These are phyloP conservation scores for Limnanthes douglasii DNA, from an alignment of 345 rosid genomes.

Conservation along the genomic window DNA sequence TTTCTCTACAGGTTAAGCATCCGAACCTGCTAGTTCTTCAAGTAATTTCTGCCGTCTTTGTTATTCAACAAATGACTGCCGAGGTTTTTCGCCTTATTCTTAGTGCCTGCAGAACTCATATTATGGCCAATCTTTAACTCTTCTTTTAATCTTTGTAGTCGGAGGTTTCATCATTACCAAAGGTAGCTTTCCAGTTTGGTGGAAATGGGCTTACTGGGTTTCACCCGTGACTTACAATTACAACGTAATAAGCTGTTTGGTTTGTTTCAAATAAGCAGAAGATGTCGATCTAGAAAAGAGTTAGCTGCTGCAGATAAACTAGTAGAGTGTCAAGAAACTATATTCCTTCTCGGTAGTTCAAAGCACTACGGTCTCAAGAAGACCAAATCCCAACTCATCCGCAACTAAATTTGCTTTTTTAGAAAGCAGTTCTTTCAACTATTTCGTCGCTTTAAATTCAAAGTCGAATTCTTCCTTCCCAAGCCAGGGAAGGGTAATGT, in stretches of 20 bases:
- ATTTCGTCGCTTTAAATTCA: too few species aligned
- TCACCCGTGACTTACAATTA: conserved; percentile 68
- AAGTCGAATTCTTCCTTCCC: too few species aligned
- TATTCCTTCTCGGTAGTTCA: too few species aligned
- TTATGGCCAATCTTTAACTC: conserved; percentile 50
- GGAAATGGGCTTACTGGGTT: conserved; percentile 88
- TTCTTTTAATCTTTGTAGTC: conserved; percentile 32
- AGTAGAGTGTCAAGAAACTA: too few species aligned
- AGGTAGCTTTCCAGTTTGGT: conserved; percentile 61
- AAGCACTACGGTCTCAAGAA: too few species aligned
- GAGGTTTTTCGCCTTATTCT: conserved; percentile 55
- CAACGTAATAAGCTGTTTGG: conserved; percentile 50
- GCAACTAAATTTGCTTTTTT: too few species aligned
- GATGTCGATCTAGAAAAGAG: too few species aligned
- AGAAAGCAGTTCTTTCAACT: too few species aligned
- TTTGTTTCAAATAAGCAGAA: too few species aligned
- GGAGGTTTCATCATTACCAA: conserved; percentile 68
- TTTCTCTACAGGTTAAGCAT: conserved; percentile 1
- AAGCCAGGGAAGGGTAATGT: too few species aligned
- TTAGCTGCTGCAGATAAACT: too few species aligned
- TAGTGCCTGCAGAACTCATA: conserved; percentile 60
- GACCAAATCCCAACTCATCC: too few species aligned
- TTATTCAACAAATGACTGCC: conserved; percentile 79
- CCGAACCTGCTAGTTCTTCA: conserved; percentile 6
- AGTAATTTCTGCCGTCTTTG: conserved; percentile 47